Base-by-base conservation (phyloP, 805 yeast genomes). In the Candida lessepsii region DNA sequence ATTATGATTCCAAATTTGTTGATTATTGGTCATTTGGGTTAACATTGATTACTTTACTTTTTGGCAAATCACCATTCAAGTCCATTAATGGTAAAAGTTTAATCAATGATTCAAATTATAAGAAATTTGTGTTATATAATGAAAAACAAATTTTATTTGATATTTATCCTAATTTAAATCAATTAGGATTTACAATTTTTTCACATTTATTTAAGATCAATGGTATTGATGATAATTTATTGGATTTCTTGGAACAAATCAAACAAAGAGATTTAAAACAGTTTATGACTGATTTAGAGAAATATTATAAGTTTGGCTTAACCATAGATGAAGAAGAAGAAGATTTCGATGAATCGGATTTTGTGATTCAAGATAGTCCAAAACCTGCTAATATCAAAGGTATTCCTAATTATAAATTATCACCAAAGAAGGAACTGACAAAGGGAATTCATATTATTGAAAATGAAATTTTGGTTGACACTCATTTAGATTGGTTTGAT, bases 21-120 rank as follows among this genome's bases (percentile, higher is more conserved):
- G 82, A 77, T 58, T 61, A 64, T 48, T 76, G 81, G 81, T 74
- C 80, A 2, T 56, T 73, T 43, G 82, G 79, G 2, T 63, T 76
- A 38, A 75, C 80, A 2, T 44, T 77, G 18, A 54, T 76, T 41
- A 72, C 72, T 35, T 60, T 76, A 2, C 59, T 76, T 31, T 76
- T 75, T 54, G 80, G 80, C 14, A 71, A 70, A 27, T 61, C 77
- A 36, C 81, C 81, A 1, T 76, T 77, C 58, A 67, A 72, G 47
- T 67, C 70, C 29, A 45, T 46, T 9, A 41, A 46, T 17, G 45
- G 46, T 2, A 42, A 41, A 7, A 31, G 38, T 13, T 41, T 51
- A 16, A 54, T 60, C 29, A 48, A 56, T 26, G 80, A 76, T 54
- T 52, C 56, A 16, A 74, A 76, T 52, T 76, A 66, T 48, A 58